These are phyloP conservation scores for Choiromyces venosus DNA, from an alignment of 495 filamentous ascomycete genomes.

Conservation along the genomic window DNA sequence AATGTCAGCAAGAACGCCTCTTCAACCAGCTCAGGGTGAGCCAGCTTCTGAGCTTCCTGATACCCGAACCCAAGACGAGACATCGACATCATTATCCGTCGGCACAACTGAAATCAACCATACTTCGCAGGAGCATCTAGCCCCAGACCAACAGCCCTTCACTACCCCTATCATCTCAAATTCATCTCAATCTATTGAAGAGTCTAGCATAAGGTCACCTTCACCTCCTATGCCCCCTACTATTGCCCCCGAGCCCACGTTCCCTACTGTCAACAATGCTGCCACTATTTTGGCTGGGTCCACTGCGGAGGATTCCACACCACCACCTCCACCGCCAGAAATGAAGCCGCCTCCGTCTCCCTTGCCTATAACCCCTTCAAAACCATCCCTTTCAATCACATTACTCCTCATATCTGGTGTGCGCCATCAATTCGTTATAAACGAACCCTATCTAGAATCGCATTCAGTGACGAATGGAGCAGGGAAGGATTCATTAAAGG, in stretches of 20 bases:
- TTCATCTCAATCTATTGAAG: background rate
- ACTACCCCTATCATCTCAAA: background rate
- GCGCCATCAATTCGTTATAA: slow-evolving; percentile 49
- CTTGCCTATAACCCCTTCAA: slow-evolving; percentile 16
- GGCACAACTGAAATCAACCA: background rate
- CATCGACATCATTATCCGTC: background rate
- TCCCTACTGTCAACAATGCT: slow-evolving; percentile 4
- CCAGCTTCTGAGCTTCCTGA: background rate
- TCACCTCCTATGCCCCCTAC: slow-evolving; percentile 21
- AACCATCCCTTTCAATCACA: slow-evolving; percentile 34
- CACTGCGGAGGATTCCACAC: slow-evolving; percentile 8
- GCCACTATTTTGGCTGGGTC: slow-evolving; percentile 6
- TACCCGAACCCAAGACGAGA: background rate
- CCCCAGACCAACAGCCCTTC: background rate
- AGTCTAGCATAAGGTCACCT: background rate
- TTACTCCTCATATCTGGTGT: slow-evolving; percentile 39
- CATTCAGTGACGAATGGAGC: slow-evolving; percentile 26
- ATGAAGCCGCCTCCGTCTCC: slow-evolving; percentile 22
- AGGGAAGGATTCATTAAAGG: slow-evolving; percentile 31
- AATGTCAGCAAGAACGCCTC: background rate
- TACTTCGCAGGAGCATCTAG: background rate
- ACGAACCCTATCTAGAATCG: slow-evolving; percentile 61
- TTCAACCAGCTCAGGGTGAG: slow-evolving; percentile 1
- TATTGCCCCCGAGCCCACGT: slow-evolving; percentile 37
- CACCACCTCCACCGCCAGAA: slow-evolving; percentile 12